Evolutionary conservation across 2,329 filamentous ascomycete species (phyloP).

Genomic region (Leptographium galeiforme): DNA sequence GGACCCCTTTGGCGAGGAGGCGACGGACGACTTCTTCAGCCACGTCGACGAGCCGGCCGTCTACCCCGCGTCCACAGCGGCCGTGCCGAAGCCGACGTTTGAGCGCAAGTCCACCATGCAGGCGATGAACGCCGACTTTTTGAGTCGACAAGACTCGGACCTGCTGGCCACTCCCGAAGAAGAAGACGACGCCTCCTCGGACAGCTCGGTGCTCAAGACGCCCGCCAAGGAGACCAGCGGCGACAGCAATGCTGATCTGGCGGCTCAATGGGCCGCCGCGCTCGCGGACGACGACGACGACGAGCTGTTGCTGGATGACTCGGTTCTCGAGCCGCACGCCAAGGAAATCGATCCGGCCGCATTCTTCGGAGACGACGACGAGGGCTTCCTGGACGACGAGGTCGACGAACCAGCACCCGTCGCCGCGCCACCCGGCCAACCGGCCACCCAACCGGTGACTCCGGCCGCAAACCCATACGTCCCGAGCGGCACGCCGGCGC

Average conservation of each 20-base stretch:
- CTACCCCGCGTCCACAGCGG: not conserved
- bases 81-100: conserved; percentile 20
- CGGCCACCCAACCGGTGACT: not conserved
- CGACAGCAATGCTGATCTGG: conserved; percentile 47
- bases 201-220: conserved; percentile 8
- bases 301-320: conserved; percentile 46
- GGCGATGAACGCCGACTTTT: conserved; percentile 25
- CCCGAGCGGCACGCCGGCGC: conserved; percentile 2
- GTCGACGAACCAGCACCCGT: conserved; percentile 24
- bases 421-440: conserved; percentile 10
- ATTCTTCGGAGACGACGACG: conserved; percentile 71
- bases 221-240: conserved; percentile 9
- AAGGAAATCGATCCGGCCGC: conserved; percentile 46
- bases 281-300: conserved; percentile 63
- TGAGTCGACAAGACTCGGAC: conserved; percentile 11
- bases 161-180: conserved; percentile 20
- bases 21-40: conserved; percentile 45
- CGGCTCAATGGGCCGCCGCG: conserved; percentile 72
- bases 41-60: conserved; percentile 24
- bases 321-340: conserved; percentile 16
- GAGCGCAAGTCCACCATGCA: conserved; percentile 55
- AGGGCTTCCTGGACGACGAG: conserved; percentile 69
- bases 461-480: conserved; percentile 7
- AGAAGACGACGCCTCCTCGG: conserved; percentile 12
- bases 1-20: conserved; percentile 28